Evolutionary conservation across 139 green algal species (phyloP).

Genomic region (Tetratostichococcus sp.): DNA sequence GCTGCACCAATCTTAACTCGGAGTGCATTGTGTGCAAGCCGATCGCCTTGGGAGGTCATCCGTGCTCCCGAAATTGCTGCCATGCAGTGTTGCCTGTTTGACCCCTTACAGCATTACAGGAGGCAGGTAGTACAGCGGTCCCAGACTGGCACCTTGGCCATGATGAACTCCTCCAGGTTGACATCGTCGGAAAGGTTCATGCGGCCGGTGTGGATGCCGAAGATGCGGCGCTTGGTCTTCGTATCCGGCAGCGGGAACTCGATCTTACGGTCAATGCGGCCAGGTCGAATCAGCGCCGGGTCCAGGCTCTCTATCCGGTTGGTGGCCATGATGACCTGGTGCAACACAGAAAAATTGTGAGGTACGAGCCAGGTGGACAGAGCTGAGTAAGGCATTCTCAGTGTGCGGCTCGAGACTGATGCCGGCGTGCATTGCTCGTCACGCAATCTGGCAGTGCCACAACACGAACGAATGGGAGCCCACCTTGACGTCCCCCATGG

Average conservation of each 20-base stretch:
- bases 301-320: slow-evolving; percentile 97
- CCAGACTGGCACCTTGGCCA: slow-evolving; percentile 38
- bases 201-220: slow-evolving; percentile 80
- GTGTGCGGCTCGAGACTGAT: too few relatives aligned
- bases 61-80: too few relatives aligned
- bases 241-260: slow-evolving; percentile 98
- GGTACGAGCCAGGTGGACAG: too few relatives aligned
- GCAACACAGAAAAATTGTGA: background rate
- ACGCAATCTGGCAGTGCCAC: too few relatives aligned
- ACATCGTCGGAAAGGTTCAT: slow-evolving; percentile 96
- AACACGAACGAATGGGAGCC: too few relatives aligned
- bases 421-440: too few relatives aligned
- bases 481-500: slow-evolving; percentile 93
- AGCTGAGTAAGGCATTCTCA: too few relatives aligned
- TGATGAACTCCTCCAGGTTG: slow-evolving; percentile 97
- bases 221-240: slow-evolving; percentile 99
- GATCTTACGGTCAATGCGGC: slow-evolving; percentile 93
- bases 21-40: too few relatives aligned
- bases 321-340: slow-evolving; percentile 96
- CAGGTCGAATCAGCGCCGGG: slow-evolving; percentile 93
- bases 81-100: too few relatives aligned
- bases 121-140: background rate
- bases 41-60: too few relatives aligned
- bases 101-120: too few relatives aligned
- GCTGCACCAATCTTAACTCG: too few relatives aligned